Evolutionary conservation across 2,329 filamentous ascomycete genomes (phyloP).

Genomic region (Diaporthe sp.): DNA sequence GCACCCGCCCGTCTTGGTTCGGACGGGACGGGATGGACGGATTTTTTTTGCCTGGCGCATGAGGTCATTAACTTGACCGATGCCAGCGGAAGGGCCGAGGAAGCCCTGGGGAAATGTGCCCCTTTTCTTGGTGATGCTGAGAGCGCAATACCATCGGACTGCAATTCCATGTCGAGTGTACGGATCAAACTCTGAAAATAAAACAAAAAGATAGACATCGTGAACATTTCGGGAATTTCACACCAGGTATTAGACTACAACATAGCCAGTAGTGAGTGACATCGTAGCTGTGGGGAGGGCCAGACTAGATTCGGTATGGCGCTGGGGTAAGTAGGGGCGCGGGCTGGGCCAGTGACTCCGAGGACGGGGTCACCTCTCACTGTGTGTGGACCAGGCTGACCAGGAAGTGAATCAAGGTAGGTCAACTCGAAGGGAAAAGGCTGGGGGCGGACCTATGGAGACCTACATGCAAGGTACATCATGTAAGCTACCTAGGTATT

Average conservation of each 20-base stretch:
- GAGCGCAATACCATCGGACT: neutral
- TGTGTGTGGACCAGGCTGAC: conserved; percentile 3
- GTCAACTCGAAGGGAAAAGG: neutral
- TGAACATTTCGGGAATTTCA: neutral
- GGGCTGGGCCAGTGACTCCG: conserved; percentile 14
- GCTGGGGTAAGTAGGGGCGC: conserved; percentile 7
- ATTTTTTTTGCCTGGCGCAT: neutral
- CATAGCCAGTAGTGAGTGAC: neutral
- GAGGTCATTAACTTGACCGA: neutral
- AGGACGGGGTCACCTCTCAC: conserved; percentile 10
- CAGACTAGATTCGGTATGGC: conserved; percentile 18
- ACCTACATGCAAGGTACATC: conserved; percentile 13
- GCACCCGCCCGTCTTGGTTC: conserved; percentile 23
- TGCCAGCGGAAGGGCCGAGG: neutral
- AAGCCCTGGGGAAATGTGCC: too few species aligned
- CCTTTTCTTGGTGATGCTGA: too few species aligned
- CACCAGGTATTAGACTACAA: neutral
- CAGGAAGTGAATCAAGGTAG: neutral
- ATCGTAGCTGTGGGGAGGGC: conserved; percentile 13
- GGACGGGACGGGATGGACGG: conserved; percentile 24
- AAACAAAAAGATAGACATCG: neutral
- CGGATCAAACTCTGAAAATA: too few species aligned
- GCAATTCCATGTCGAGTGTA: neutral
- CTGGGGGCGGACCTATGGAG: neutral
- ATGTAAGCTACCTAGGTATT: neutral